Evolutionary conservation across 116 monocot species (phyloP).

Genomic region (Iris pallida): DNA sequence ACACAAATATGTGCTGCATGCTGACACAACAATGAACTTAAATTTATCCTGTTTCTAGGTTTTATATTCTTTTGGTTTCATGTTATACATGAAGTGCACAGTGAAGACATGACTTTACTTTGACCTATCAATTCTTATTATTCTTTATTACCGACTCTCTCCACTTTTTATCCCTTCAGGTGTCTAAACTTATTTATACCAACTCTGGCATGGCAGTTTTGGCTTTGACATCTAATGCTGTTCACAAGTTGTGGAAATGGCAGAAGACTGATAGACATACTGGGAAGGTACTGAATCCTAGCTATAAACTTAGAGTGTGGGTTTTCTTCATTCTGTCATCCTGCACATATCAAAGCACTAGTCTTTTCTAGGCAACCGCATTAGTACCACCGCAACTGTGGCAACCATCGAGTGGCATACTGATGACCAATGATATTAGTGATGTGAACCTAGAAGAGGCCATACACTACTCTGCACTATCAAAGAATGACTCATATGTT

Average conservation of each 20-base stretch:
- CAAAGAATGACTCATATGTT: conserved; percentile 43
- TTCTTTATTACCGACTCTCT: background rate
- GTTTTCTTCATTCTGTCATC: background rate
- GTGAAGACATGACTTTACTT: no score
- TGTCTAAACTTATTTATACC: conserved; percentile 26
- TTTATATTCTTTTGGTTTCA: no score
- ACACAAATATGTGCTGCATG: no score
- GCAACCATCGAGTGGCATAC: conserved; percentile 30
- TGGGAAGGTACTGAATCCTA: conserved; percentile 17
- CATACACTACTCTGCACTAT: conserved; percentile 35
- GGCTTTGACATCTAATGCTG: conserved; percentile 35
- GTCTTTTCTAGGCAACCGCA: conserved; percentile 27
- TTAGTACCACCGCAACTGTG: conserved; percentile 28
- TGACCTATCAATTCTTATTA: no score
- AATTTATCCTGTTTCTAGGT: no score
- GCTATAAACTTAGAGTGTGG: background rate
- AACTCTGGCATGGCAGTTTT: conserved; percentile 33
- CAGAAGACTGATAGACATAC: conserved; percentile 30
- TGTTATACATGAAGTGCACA: no score
- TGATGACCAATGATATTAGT: conserved; percentile 37
- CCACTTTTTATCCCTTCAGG: conserved; percentile 9
- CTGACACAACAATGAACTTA: no score
- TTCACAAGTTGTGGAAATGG: conserved; percentile 52
- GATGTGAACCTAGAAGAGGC: conserved; percentile 33
- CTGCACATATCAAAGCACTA: background rate